Evolutionary conservation across 2,329 filamentous ascomycete species (phyloP), one percentile per base, ranked within the genome.

Genomic region (Aspergillus sp.): DNA sequence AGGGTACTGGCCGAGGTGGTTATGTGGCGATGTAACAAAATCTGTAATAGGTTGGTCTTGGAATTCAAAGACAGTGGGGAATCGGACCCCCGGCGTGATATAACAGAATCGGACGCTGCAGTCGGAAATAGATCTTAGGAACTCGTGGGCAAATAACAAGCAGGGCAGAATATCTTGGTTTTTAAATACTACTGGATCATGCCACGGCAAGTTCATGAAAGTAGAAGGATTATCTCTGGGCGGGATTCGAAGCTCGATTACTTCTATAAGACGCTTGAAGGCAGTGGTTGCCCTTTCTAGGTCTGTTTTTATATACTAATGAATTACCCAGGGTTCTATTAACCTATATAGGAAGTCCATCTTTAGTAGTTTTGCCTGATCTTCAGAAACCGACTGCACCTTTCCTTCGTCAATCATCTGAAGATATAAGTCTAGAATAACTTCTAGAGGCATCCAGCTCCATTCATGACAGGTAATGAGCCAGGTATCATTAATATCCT

Each of bases 31-130:
- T 40, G 44, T 51, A 47, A 30, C n/a, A 51, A 58, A 58, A 12
- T 60, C 39, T 6, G 40, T 52, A 22, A 62, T 47, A 19, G 62
- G 58, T 30, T 61, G 59, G 6, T 54, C 39, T 46, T 22, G 41
- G 39, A 63, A 60, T 46, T 64, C 53, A 7, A 7, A 3, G 1
- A 56, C n/a, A 9, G 22, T 49, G 33, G 61, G 58, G n/a, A 61
- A 24, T 27, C 51, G 52, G 37, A 64, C 58, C 3, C 62, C 59
- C 2, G 61, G 62, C 20, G 62, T 58, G 46, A 64, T 61, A 27
- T 64, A 60, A 44, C 51, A 44, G 45, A 64, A 68, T 39, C 44
- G 49, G 39, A 51, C 49, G 1, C 17, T 37, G 17, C 34, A 45
- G 30, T 37, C 5, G 12, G 46, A 37, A 9, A 49, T 34, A 15